phyloP scores from a whole-genome alignment of 2,329 filamentous ascomycete genomes.

The Myriangium duriaei region DNA sequence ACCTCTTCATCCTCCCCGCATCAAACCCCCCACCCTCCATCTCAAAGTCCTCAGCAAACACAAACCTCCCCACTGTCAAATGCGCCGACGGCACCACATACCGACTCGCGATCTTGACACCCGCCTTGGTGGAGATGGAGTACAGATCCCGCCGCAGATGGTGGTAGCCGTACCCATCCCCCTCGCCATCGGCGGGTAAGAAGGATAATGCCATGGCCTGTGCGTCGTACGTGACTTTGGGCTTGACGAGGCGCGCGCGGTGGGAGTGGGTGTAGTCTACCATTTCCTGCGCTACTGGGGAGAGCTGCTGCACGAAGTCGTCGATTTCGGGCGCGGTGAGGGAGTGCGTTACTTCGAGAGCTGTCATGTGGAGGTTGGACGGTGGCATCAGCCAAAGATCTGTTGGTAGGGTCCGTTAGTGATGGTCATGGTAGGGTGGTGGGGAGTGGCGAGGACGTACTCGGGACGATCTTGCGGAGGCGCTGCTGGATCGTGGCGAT shows the following conservation, averaged over 20 bases:
- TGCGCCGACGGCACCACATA: conserved; percentile 87
- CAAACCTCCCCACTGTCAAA: conserved; percentile 73
- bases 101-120: conserved; percentile 59
- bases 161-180: conserved; percentile 71
- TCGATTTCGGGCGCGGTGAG: conserved; percentile 57
- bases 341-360: conserved; percentile 73
- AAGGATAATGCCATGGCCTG: conserved; percentile 80
- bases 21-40: conserved; percentile 30
- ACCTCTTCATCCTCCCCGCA: conserved; percentile 45
- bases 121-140: conserved; percentile 45
- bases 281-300: conserved; percentile 45
- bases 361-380: conserved; percentile 69
- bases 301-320: conserved; percentile 45
- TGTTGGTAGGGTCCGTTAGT: conserved; percentile 27
- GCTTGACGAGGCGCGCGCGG: conserved; percentile 66
- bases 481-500: conserved; percentile 56
- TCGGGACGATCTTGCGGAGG: conserved; percentile 51
- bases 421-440: not conserved
- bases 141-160: conserved; percentile 75
- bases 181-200: conserved; percentile 61
- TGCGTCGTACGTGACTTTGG: conserved; percentile 70
- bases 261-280: conserved; percentile 54
- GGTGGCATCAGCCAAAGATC: conserved; percentile 79
- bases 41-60: conserved; percentile 49
- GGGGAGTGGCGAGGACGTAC: conserved; percentile 39